Evolutionary conservation across 192 early-diverging fungal species (phyloP), one percentile per base, ranked within the genome.

Genomic region (Entomortierella beljakovae): DNA sequence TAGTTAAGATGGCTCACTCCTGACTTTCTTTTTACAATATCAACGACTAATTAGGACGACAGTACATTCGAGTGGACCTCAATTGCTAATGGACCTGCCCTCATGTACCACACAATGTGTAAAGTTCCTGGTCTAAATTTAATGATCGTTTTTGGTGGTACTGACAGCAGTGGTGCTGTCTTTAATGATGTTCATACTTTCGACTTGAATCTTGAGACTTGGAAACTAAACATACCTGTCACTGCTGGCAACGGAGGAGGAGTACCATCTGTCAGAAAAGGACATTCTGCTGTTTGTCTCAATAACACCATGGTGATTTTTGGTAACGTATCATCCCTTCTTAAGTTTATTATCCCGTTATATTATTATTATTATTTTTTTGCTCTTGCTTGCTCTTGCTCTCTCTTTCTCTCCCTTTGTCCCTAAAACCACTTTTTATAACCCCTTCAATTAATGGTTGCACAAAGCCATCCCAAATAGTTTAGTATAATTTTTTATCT

Each of bases 241-340:
- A 22, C 55, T 42, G 20, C 61, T 61, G 48, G 86, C 70, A 32
- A 26, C 25, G 79, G 69, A 50, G 83, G 83, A 28, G 50, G 68
- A 8, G 49, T 66, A 7, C 86, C 90, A 57, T 70, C 83, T 61
- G 70, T 86, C 57, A 86, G 91, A 18, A 73, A 87, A 8, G 53
- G 89, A 43, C 92, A 92, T 28, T 84, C 90, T 0, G 89, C 92
- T 6, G 88, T 87, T 8, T 93, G 92, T 66, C 46, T 88, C 8
- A 61, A 87, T 18, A 81, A 91, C 58, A 86, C 83, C 25, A 91
- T 92, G 88, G 81, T 90, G 49, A 84, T 93, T 23, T 93, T 85
- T 74, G 92, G 92, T 77, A 87, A 55, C 1, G 52, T 28, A 50
- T 46, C 43, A 46, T 46, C 43, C 43, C 43, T 46, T 46, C 43